Evolutionary conservation across 2,329 filamentous ascomycete genomes (phyloP), one percentile per base, ranked within the genome.

Genomic region (Ceratocystis lukuohia): DNA sequence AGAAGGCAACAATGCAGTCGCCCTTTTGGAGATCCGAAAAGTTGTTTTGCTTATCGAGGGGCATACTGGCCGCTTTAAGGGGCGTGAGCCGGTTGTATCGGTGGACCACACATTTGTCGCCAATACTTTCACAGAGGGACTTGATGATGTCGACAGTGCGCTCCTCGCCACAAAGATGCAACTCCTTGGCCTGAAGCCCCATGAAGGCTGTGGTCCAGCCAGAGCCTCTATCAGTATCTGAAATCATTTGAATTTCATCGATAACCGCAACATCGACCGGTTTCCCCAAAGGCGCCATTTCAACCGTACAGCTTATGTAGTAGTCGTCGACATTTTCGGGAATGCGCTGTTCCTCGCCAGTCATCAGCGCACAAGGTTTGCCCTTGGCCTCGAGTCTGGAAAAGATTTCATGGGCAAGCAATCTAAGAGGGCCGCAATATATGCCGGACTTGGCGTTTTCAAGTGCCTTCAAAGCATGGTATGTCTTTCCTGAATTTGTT

Each of bases 191-290:
- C 75, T 88, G 87, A 0, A 96, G 81, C 45, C 94, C 94, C 4
- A 99, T 79, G 15, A 97, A 80, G 1, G 94, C 94, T 71, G 91
- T 85, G 1, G 92, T 96, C 94, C 94, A 99, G 1, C 91, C 92
- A 86, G 88, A 96, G 1, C 95, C 94, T 71, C 94, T 87, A 0
- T 90, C 84, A 0, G 74, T 69, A 71, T 91, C 87, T 17, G 84
- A 87, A 70, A 99, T 90, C 94, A 99, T 97, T 76, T 99, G 94
- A 67, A 99, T 97, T 77, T 99, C 94, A 73, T 99, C 94, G 69
- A 99, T 93, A 70, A 99, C 93, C 1, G 91, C 93, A 45, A 99
- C 92, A 53, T 97, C 93, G 37, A 89, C 84, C 1, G 74, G 74
- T 3, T 76, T 70, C 70, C 77, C 81, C n/a, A 80, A 73, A 1